These are phyloP conservation scores for Acmispon strigosus DNA, from an alignment of 306 rosid species.

Conservation along the genomic window DNA sequence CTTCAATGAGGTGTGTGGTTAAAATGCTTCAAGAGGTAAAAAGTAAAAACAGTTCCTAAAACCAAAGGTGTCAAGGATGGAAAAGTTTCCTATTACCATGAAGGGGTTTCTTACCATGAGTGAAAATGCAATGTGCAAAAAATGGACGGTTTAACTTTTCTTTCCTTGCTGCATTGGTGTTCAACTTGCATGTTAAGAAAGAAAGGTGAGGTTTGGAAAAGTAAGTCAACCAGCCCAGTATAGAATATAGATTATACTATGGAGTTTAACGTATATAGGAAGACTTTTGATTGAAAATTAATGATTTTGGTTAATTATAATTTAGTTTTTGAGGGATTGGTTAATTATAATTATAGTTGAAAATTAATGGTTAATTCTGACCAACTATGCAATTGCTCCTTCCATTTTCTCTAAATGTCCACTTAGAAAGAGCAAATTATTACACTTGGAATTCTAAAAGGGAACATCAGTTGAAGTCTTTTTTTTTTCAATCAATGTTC, in stretches of 20 bases:
- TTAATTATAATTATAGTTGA: too few species aligned
- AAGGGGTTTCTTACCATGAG: slow-evolving; percentile 23
- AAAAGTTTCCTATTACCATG: slow-evolving; percentile 26
- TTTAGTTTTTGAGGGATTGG: too few species aligned
- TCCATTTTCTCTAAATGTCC: too few species aligned
- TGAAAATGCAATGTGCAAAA: not conserved
- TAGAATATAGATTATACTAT: not conserved
- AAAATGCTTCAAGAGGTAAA: slow-evolving; percentile 49
- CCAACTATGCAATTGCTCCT: too few species aligned
- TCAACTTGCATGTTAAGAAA: not conserved
- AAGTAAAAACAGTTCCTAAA: slow-evolving; percentile 24
- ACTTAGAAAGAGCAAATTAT: too few species aligned
- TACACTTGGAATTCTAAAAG: too few species aligned
- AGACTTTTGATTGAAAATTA: too few species aligned
- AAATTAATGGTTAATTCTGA: too few species aligned
- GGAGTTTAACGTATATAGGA: too few species aligned
- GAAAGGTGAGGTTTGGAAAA: not conserved
- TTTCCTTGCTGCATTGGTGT: not conserved
- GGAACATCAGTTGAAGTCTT: too few species aligned
- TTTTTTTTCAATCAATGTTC: too few species aligned
- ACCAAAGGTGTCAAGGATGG: slow-evolving; percentile 18
- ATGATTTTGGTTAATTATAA: too few species aligned
- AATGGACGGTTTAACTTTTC: not conserved
- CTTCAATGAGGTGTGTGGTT: slow-evolving; percentile 65
- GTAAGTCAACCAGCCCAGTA: not conserved